Evolutionary conservation across 116 monocot genomes (phyloP).

Genomic region (Iris pallida): DNA sequence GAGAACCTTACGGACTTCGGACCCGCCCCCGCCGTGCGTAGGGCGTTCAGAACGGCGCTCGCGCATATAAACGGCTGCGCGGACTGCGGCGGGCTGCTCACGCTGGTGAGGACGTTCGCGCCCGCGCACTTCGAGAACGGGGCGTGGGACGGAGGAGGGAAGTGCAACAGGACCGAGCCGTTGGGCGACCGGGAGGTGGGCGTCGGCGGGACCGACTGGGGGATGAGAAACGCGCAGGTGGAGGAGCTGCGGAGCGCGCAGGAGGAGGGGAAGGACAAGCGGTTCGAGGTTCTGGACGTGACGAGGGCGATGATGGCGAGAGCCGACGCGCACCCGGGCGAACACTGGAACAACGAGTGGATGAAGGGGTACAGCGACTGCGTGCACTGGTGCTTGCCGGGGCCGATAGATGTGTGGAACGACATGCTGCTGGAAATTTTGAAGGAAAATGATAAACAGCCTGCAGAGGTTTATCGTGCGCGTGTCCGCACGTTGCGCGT

Average conservation of each 20-base stretch:
- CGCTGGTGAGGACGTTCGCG: constrained; percentile 40
- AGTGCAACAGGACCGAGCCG: constrained; percentile 43
- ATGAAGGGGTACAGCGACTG: constrained; percentile 47
- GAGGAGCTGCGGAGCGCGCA: constrained; percentile 6
- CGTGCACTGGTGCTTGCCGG: constrained; percentile 72
- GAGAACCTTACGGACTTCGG: constrained; percentile 17
- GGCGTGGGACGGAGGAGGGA: constrained; percentile 43
- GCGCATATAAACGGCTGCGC: constrained; percentile 14
- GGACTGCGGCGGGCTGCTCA: constrained; percentile 7
- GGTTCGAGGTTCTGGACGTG: constrained; percentile 42
- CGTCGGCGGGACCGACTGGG: constrained; percentile 12
- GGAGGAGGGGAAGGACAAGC: constrained; percentile 24
- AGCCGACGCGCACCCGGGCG: constrained; percentile 51
- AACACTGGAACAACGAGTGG: constrained; percentile 54
- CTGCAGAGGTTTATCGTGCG: no score
- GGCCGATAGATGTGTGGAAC: constrained; percentile 61
- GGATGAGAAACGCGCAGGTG: constrained; percentile 33
- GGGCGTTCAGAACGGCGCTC: constrained; percentile 28
- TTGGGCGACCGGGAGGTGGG: constrained; percentile 2
- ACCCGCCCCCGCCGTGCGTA: constrained; percentile 3
- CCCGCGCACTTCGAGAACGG: constrained; percentile 58
- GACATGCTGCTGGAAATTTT: constrained; percentile 24
- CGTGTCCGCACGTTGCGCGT: no score
- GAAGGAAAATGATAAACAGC: no score
- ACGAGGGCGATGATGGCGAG: constrained; percentile 53